Base-by-base conservation (phyloP, 148 eudicot species). In the Beta vulgaris region DNA sequence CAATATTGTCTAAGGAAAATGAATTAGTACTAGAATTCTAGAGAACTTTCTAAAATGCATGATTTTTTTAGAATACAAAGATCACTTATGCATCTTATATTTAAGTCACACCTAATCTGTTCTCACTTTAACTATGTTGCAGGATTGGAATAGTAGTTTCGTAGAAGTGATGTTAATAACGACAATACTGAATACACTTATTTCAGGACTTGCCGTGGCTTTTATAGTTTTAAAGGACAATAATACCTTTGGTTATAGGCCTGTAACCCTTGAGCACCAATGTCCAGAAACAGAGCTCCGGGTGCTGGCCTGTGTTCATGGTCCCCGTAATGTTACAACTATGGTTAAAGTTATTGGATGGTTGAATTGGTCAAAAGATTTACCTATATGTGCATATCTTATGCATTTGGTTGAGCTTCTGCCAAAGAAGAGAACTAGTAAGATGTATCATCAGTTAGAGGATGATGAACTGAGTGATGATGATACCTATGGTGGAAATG, bases 381-480 rank as follows among this genome's bases (percentile, higher is more conserved):
- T 90, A 42, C 89, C 93, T 3, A 79, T 95, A 21, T 83, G 91
- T 43, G 94, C 96, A 49, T 92, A 92, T 81, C 61, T 92, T 44
- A 83, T 85, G 85, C 97, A 92, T 83, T 77, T 92, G 15, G 83
- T 95, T 18, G 97, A 95, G 85, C 96, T 95, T 31, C 92, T 93
- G 1, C 91, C 90, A 5, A 88, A 87, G 73, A 82, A 58, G 63
- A 87, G 86, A 69, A 76, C 78, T 13, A 83, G 74, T 44, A 80
- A 88, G 40, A 76, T 92, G 89, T 92, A 92, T 71, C 83, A 91
- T 78, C 97, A 95, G 28, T 78, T 83, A 71, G 99, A 88, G 78
- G 88, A 88, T n/a, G 94, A 92, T 23, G 99, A 95, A 70, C 59
- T 86, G 1, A 95, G 99, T 71, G 99, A 92, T 16, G 99, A 95